Evolutionary conservation across 345 rosid species (phyloP).

Genomic region (Rhodomyrtus tomentosa): DNA sequence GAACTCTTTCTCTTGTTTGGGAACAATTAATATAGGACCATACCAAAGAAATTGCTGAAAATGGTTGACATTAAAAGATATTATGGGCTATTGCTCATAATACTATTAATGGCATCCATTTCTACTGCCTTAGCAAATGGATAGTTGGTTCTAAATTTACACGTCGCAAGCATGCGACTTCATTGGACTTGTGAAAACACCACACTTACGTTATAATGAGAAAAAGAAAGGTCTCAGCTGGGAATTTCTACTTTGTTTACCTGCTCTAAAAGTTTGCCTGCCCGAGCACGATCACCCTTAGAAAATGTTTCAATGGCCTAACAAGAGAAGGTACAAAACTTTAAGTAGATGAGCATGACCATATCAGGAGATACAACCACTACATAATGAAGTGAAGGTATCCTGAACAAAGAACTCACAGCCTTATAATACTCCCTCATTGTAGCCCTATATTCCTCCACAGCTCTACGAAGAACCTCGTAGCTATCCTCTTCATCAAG

Average conservation of each 20-base stretch:
- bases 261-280: conserved; percentile 32
- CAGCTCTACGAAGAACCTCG: conserved; percentile 39
- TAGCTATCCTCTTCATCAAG: conserved; percentile 23
- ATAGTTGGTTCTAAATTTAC: neutral
- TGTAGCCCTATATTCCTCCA: conserved; percentile 27
- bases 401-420: conserved; percentile 15
- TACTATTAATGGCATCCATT: neutral
- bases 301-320: conserved; percentile 45
- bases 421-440: conserved; percentile 48
- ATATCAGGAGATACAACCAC: neutral
- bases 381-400: neutral
- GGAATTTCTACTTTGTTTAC: conserved; percentile 5
- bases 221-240: neutral
- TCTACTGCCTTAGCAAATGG: neutral
- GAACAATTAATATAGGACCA: neutral
- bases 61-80: neutral
- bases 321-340: neutral
- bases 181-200: neutral
- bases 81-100: neutral
- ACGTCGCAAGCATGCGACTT: neutral
- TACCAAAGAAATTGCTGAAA: neutral
- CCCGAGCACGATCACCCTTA: conserved; percentile 22
- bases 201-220: neutral
- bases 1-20: neutral
- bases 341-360: neutral